Conservation (phyloP, 495 filamentous ascomycete genomes). For the Geopyxis carbonaria region DNA sequence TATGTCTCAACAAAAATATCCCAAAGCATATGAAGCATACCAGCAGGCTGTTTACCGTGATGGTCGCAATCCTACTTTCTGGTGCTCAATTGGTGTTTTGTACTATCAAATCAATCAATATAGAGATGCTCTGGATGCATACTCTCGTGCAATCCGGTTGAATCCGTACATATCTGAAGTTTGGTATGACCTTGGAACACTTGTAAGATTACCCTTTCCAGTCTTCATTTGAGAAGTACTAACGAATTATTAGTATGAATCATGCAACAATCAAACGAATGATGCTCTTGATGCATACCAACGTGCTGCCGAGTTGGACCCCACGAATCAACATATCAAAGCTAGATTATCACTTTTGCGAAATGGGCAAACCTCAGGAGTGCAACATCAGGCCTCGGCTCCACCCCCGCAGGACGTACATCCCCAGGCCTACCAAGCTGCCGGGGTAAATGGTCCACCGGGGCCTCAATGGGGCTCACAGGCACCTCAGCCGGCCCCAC, state of each 20-base stretch:
- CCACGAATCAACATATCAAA: constrained; percentile 88
- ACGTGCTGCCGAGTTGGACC: constrained; percentile 85
- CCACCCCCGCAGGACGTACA: constrained; percentile 68
- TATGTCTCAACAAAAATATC: constrained; percentile 98
- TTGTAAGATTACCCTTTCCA: constrained; percentile 63
- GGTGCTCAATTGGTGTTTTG: constrained; percentile 97
- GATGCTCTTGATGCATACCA: constrained; percentile 95
- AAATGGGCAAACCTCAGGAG: constrained; percentile 53
- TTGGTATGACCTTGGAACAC: constrained; percentile 94
- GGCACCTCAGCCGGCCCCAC: constrained; percentile 39
- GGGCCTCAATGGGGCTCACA: constrained; percentile 74
- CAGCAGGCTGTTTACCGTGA: constrained; percentile 98
- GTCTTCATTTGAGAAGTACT: constrained; percentile 10
- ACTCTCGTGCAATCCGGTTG: constrained; percentile 90
- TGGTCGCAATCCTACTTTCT: constrained; percentile 96
- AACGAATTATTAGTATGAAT: constrained; percentile 56
- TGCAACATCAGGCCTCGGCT: constrained; percentile 45
- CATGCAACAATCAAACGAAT: constrained; percentile 94
- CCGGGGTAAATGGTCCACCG: constrained; percentile 47
- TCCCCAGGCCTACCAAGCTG: constrained; percentile 63
- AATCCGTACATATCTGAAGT: constrained; percentile 99
- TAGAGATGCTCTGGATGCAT: constrained; percentile 92
- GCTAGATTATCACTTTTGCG: constrained; percentile 75
- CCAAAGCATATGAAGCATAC: constrained; percentile 97
- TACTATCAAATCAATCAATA: constrained; percentile 99